A percentile compares a stretch with the other conserved stretches of the same genome.
These are phyloP conservation scores for Euphrasia arctica DNA, from an alignment of 305 asterid genomes.

Conservation along the genomic window DNA sequence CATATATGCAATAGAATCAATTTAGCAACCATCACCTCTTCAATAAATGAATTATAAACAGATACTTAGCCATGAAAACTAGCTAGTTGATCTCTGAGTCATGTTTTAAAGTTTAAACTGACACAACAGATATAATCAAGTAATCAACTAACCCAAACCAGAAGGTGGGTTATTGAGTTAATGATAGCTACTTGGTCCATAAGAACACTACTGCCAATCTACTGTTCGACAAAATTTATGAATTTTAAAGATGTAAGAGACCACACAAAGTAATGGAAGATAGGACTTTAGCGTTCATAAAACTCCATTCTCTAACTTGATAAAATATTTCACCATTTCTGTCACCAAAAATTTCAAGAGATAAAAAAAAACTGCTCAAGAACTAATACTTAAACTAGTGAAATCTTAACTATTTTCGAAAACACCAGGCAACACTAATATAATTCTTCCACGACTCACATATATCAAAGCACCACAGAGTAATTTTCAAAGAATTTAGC, in stretches of 20 bases:
- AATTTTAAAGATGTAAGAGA: background rate
- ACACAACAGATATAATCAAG: background rate
- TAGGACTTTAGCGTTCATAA: background rate
- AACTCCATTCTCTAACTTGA: conserved; percentile 1
- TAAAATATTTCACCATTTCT: background rate
- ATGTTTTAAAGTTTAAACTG: background rate
- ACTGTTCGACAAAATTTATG: background rate
- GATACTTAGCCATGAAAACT: background rate
- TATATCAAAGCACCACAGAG: background rate
- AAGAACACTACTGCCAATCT: no score
- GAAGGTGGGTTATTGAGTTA: background rate
- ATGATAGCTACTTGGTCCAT: background rate
- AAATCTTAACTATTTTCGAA: background rate
- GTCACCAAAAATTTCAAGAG: background rate
- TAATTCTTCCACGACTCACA: background rate
- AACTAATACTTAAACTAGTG: background rate
- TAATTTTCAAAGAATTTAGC: background rate
- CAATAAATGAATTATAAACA: background rate
- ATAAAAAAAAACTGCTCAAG: background rate
- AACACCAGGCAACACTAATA: background rate
- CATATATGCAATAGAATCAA: background rate
- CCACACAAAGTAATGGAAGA: background rate
- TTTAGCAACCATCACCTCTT: background rate
- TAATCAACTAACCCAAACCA: conserved; percentile 2
- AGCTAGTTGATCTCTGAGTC: background rate